phyloP scores from a whole-genome alignment of 768 basidiomycete genomes.

The Xerocomus brunneocitrinus region DNA sequence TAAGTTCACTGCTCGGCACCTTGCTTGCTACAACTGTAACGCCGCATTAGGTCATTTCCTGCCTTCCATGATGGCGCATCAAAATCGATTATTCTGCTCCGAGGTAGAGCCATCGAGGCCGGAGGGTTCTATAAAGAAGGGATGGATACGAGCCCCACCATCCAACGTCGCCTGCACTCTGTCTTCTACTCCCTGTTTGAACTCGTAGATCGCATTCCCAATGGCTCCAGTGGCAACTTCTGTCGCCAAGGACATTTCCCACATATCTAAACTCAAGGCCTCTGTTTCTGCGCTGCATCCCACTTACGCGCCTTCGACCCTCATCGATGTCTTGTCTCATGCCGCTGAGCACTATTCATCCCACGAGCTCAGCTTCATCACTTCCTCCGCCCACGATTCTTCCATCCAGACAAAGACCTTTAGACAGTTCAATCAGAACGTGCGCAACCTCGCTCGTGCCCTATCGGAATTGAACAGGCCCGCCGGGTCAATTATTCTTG shows the following conservation, averaged over 20 bases:
- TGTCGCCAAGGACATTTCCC: not conserved
- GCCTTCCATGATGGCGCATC: not conserved
- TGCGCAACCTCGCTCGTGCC: not conserved
- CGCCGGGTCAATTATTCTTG: constrained; percentile 22
- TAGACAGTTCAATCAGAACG: constrained; percentile 9
- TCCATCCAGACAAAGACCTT: constrained; percentile 27
- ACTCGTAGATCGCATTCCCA: not conserved
- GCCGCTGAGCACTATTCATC: constrained; percentile 20
- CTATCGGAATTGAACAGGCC: constrained; percentile 18
- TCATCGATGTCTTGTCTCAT: constrained; percentile 20
- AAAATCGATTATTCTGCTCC: not conserved
- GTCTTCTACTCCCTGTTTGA: not conserved
- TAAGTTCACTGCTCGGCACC: not conserved
- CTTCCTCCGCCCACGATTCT: constrained; percentile 29
- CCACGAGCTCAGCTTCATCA: constrained; percentile 25
- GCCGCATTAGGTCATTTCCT: not conserved
- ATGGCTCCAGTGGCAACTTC: not conserved
- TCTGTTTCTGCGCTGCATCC: not conserved
- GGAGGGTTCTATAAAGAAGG: not conserved
- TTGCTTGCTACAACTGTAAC: not conserved
- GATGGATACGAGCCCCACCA: not conserved
- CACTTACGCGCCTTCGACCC: constrained; percentile 5
- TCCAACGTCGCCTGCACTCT: not conserved
- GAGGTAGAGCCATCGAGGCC: not conserved
- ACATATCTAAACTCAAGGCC: not conserved